These are phyloP conservation scores for Talaromyces sp. DNA, from an alignment of 2,329 filamentous ascomycete species.

Conservation along the genomic window DNA sequence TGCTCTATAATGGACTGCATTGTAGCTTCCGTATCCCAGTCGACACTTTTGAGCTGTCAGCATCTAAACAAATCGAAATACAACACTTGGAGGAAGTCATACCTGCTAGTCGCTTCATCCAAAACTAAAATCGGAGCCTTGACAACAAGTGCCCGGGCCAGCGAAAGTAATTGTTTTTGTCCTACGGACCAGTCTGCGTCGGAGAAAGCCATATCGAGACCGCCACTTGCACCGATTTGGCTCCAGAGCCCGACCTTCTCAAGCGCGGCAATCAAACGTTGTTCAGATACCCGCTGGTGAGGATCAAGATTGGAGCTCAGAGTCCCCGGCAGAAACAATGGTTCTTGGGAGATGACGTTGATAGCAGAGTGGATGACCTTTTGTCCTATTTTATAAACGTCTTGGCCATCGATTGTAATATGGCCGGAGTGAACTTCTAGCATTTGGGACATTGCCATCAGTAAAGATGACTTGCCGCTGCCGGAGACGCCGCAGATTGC, in stretches of 20 bases:
- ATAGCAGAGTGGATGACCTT: conserved; percentile 21
- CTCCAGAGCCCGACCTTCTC: conserved; percentile 36
- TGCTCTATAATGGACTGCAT: conserved; percentile 57
- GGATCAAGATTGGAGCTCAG: neutral
- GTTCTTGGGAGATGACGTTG: conserved; percentile 62
- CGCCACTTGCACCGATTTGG: conserved; percentile 32
- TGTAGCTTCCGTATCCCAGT: conserved; percentile 54
- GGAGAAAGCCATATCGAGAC: conserved; percentile 43
- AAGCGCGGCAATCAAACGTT: conserved; percentile 34
- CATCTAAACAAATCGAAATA: neutral
- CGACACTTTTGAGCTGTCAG: conserved; percentile 43
- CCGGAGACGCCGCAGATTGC: conserved; percentile 42
- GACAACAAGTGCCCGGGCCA: conserved; percentile 58
- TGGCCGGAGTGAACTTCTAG: conserved; percentile 38
- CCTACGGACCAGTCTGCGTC: conserved; percentile 54
- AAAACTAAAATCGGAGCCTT: conserved; percentile 43
- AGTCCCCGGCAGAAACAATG: neutral
- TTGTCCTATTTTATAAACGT: conserved; percentile 30
- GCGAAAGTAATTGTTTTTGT: conserved; percentile 62
- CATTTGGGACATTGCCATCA: conserved; percentile 42
- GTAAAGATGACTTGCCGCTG: conserved; percentile 38
- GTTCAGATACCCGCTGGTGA: neutral
- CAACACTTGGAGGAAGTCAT: conserved; percentile 16
- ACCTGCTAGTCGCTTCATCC: conserved; percentile 41
- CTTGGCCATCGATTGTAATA: conserved; percentile 45